phyloP scores from a whole-genome alignment of 73 alveolate genomes.

The Durusdinium trenchii region DNA sequence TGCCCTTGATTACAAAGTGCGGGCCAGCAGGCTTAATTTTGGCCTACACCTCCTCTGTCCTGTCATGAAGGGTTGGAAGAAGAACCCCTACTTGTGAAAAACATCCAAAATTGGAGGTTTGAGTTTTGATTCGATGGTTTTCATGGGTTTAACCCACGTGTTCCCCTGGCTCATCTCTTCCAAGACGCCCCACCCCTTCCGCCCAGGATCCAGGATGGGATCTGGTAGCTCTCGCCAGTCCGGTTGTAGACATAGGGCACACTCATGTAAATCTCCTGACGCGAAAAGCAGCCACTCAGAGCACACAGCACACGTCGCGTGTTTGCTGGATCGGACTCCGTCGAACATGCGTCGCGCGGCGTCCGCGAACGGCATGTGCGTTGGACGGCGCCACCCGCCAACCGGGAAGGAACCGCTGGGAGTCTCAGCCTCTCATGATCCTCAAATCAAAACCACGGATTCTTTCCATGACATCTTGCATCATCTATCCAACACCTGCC shows the following conservation, averaged over 20 bases:
- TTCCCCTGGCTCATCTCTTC: neutral
- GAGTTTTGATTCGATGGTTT: neutral
- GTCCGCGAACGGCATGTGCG: too few species aligned
- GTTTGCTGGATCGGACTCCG: neutral
- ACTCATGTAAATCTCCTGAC: conserved; percentile 80
- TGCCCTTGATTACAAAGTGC: too few species aligned
- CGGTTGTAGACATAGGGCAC: conserved; percentile 81
- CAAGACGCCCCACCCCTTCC: neutral
- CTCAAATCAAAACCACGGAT: too few species aligned
- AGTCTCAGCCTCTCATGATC: too few species aligned
- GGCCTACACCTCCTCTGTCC: too few species aligned
- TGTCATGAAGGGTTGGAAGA: too few species aligned
- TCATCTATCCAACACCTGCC: too few species aligned
- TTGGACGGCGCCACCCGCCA: too few species aligned
- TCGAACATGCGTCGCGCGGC: too few species aligned
- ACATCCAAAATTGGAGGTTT: neutral
- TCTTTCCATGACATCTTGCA: too few species aligned
- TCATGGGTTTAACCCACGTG: neutral
- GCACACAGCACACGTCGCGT: neutral
- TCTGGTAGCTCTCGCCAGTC: conserved; percentile 79
- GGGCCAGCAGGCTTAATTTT: too few species aligned
- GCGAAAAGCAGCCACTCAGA: neutral
- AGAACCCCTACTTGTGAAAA: neutral
- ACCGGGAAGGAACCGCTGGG: too few species aligned
- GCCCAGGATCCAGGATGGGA: conserved; percentile 51